Evolutionary conservation across 2,329 filamentous ascomycete genomes (phyloP).

Genomic region (Endothia cerciana): DNA sequence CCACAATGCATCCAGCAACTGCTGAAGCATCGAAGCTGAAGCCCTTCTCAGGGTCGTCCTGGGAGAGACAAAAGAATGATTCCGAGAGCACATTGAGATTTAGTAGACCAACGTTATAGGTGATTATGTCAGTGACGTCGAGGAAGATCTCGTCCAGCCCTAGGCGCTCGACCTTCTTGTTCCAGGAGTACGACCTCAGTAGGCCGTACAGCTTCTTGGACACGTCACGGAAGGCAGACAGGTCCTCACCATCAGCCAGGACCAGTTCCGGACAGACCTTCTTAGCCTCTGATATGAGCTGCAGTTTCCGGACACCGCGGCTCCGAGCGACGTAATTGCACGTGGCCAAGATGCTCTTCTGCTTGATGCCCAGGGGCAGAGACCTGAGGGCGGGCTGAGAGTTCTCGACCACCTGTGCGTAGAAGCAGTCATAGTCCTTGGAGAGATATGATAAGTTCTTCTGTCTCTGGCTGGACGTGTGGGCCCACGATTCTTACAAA

Average conservation of each 20-base stretch:
- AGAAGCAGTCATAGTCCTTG: conserved; percentile 88
- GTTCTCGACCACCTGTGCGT: conserved; percentile 87
- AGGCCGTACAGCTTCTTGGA: conserved; percentile 81
- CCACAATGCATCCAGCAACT: conserved; percentile 64
- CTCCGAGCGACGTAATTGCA: conserved; percentile 91
- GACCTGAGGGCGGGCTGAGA: conserved; percentile 74
- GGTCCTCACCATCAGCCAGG: conserved; percentile 83
- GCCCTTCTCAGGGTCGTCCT: conserved; percentile 74
- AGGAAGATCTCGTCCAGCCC: conserved; percentile 90
- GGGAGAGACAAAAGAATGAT: conserved; percentile 81
- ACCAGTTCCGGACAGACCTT: conserved; percentile 81
- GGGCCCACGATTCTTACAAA: conserved; percentile 62
- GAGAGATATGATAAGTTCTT: background rate
- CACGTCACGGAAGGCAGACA: conserved; percentile 81
- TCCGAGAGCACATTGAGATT: conserved; percentile 65
- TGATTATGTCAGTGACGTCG: conserved; percentile 84
- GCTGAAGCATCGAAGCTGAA: conserved; percentile 76
- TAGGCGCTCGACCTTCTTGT: conserved; percentile 74
- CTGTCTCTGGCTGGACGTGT: background rate
- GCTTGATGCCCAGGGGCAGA: conserved; percentile 80
- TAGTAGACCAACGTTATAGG: conserved; percentile 76
- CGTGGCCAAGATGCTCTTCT: conserved; percentile 91
- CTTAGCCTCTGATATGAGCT: conserved; percentile 81
- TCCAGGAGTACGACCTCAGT: conserved; percentile 77
- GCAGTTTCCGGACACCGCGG: conserved; percentile 77